Conservation (phyloP, 805 yeast species). For the Cyberlindnera euphorbiae region DNA sequence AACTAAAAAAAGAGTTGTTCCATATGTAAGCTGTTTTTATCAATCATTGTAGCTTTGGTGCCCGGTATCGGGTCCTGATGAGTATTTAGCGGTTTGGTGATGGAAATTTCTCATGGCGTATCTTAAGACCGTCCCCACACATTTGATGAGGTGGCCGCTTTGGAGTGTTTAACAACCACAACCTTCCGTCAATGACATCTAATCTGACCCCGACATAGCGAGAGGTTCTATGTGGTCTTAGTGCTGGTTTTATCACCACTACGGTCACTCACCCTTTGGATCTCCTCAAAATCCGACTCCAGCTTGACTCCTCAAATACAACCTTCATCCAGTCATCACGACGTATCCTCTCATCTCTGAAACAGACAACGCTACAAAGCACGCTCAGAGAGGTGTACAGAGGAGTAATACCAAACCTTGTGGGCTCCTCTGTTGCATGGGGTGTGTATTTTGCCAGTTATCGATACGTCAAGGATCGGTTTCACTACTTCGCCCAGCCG, state of each 20-base stretch:
- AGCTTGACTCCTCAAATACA: conserved; percentile 39
- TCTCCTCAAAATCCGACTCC: conserved; percentile 76
- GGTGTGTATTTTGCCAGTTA: conserved; percentile 79
- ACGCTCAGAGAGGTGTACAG: conserved; percentile 18
- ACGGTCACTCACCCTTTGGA: conserved; percentile 86
- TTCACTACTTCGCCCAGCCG: conserved; percentile 16
- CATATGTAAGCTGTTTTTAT: conserved; percentile 9
- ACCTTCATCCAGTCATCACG: conserved; percentile 7
- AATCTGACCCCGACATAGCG: conserved; percentile 10
- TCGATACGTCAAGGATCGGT: conserved; percentile 48
- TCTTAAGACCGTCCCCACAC: too few relatives aligned
- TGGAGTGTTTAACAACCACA: too few relatives aligned
- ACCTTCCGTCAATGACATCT: background rate
- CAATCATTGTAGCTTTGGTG: too few relatives aligned
- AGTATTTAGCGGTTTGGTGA: too few relatives aligned
- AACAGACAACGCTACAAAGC: conserved; percentile 12
- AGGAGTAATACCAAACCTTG: conserved; percentile 46
- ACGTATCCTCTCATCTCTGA: conserved; percentile 6
- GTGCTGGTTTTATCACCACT: conserved; percentile 81
- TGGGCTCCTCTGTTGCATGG: conserved; percentile 90
- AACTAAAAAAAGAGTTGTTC: conserved; percentile 9
- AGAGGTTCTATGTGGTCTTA: conserved; percentile 57
- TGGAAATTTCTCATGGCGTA: too few relatives aligned
- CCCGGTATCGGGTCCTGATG: too few relatives aligned
- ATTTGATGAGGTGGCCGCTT: too few relatives aligned